Conservation (phyloP, 2,329 filamentous ascomycete genomes). For the Fusarium stilboides region DNA sequence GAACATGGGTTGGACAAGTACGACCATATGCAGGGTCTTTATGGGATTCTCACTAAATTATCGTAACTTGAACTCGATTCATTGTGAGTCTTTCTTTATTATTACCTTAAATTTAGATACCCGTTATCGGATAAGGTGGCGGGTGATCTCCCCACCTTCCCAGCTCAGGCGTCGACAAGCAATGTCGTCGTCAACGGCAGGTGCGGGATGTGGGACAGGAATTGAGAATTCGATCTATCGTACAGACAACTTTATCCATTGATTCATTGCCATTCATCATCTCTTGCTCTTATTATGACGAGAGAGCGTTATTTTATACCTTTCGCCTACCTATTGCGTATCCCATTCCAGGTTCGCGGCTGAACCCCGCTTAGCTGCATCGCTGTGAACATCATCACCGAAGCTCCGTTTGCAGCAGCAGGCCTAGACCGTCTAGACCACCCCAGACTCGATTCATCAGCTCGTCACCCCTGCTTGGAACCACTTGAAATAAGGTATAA, state of each 20-base stretch:
- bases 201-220: not conserved
- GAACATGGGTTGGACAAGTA: not conserved
- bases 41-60: too few species aligned
- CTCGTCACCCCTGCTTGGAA: conserved; percentile 8
- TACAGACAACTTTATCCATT: not conserved
- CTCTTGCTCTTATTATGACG: not conserved
- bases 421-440: conserved; percentile 19
- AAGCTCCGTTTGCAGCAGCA: conserved; percentile 15
- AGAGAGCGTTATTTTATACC: not conserved
- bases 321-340: not conserved
- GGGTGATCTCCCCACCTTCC: conserved; percentile 5
- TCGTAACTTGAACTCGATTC: not conserved
- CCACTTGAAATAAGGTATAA: conserved; percentile 7
- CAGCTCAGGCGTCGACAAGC: not conserved
- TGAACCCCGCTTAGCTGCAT: conserved; percentile 35
- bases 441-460: conserved; percentile 19
- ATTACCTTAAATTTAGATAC: not conserved
- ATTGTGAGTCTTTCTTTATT: not conserved
- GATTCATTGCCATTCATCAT: not conserved
- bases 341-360: conserved; percentile 6
- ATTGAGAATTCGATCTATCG: not conserved
- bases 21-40: not conserved
- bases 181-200: conserved; percentile 5
- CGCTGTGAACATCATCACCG: conserved; percentile 10
- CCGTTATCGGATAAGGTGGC: conserved; percentile 1